These are phyloP conservation scores for Intubia oerlemansii DNA, from an alignment of 2,329 filamentous ascomycete species.

Conservation along the genomic window DNA sequence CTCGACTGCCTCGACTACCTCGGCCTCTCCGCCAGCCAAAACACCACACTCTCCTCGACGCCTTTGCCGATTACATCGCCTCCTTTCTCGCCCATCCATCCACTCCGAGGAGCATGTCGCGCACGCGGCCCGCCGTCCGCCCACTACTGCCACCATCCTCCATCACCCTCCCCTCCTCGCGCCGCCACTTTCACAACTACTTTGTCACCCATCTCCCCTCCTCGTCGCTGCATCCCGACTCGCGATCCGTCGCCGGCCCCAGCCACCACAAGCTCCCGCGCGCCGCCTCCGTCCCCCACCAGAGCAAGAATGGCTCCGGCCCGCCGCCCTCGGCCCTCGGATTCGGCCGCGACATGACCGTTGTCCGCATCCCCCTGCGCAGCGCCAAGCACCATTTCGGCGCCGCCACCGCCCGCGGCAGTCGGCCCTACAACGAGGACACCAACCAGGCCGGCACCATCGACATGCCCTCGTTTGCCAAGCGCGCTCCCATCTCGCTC, in stretches of 20 bases:
- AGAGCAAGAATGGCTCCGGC: conserved; percentile 17
- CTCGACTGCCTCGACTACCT: too few species aligned
- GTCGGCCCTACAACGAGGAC: conserved; percentile 80
- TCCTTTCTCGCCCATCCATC: conserved; percentile 4
- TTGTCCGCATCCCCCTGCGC: conserved; percentile 82
- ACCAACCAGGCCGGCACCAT: conserved; percentile 86
- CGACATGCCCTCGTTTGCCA: conserved; percentile 79
- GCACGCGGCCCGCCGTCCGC: not conserved
- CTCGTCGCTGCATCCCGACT: conserved; percentile 80
- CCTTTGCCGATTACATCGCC: conserved; percentile 8
- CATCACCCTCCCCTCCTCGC: not conserved
- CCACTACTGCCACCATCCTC: not conserved
- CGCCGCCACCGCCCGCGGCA: conserved; percentile 55
- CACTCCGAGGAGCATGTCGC: not conserved
- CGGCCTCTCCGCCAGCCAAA: too few species aligned
- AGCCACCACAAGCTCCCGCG: conserved; percentile 81
- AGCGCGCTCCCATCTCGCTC: conserved; percentile 47
- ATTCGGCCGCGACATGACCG: conserved; percentile 53
- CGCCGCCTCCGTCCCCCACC: conserved; percentile 62
- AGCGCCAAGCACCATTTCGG: conserved; percentile 96
- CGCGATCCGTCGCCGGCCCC: conserved; percentile 34
- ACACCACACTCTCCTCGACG: conserved; percentile 8
- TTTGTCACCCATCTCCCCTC: conserved; percentile 93
- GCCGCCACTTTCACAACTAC: conserved; percentile 64
- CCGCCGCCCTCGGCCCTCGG: conserved; percentile 32